A percentile compares a stretch with the other conserved stretches of the same genome.
Conservation (phyloP, 177 flowering plant genomes). For the Vitis hybrid region DNA sequence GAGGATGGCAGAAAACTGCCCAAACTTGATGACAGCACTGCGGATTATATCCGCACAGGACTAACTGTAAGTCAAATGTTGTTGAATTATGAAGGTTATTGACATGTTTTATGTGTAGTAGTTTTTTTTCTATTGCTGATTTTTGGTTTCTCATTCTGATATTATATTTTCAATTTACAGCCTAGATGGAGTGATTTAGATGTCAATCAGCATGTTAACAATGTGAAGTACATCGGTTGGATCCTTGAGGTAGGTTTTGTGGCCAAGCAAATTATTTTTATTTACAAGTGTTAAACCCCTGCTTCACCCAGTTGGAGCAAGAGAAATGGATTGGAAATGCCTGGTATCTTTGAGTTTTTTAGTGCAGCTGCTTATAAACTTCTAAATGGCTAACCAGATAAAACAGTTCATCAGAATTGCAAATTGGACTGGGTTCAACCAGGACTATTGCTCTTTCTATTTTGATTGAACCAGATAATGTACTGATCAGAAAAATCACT, state of each 20-base stretch:
- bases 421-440: not conserved
- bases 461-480: not conserved
- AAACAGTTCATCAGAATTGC: not conserved
- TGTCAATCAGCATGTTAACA: constrained; percentile 98
- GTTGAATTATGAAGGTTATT: not conserved
- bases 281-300: too few species aligned
- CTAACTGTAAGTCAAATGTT: constrained; percentile 62
- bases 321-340: not conserved
- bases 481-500: not conserved
- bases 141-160: not conserved
- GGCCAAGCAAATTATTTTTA: not conserved
- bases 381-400: not conserved
- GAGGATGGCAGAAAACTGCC: constrained; percentile 76
- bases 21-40: constrained; percentile 67
- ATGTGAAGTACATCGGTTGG: constrained; percentile 95
- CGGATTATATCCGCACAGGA: constrained; percentile 66
- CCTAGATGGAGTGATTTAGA: constrained; percentile 96
- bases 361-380: not conserved
- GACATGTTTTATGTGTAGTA: not conserved
- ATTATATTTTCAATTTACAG: constrained; percentile 40
- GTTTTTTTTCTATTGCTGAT: not conserved
- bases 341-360: not conserved
- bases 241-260: constrained; percentile 69
- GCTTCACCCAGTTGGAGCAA: too few species aligned
- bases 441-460: not conserved